Evolutionary conservation across 2,329 filamentous ascomycete species (phyloP).

Genomic region (Clonostachys rosea): DNA sequence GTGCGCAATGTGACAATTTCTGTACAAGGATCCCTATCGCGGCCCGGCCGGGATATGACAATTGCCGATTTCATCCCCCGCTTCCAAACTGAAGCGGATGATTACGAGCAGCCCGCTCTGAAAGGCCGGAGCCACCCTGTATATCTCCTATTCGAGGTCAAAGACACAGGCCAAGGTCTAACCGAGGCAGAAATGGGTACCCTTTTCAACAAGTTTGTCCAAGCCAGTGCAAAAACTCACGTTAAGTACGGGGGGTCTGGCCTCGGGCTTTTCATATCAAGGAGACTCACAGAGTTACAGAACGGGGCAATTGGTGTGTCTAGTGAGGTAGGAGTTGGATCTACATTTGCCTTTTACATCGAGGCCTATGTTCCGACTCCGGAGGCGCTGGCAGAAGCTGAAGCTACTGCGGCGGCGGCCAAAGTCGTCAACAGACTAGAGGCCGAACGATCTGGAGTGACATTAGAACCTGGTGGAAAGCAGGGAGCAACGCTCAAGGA

Average conservation of each 20-base stretch:
- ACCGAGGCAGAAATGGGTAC: constrained; percentile 66
- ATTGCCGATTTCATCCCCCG: constrained; percentile 60
- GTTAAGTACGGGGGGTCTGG: constrained; percentile 77
- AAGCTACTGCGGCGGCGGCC: constrained; percentile 25
- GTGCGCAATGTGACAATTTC: constrained; percentile 48
- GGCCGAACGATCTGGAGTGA: constrained; percentile 7
- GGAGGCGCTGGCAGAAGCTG: constrained; percentile 30
- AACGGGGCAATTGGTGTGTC: constrained; percentile 75
- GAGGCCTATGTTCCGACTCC: constrained; percentile 44
- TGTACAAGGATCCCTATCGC: constrained; percentile 35
- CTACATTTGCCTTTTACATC: constrained; percentile 73
- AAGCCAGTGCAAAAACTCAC: constrained; percentile 71
- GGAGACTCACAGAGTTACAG: constrained; percentile 75
- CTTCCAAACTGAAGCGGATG: constrained; percentile 36
- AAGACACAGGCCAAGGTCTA: constrained; percentile 73
- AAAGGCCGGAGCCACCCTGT: constrained; percentile 37
- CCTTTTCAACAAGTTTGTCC: constrained; percentile 75
- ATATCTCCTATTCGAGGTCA: constrained; percentile 68
- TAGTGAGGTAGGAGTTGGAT: constrained; percentile 64
- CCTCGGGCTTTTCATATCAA: constrained; percentile 73
- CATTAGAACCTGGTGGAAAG: background rate
- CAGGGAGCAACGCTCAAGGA: background rate
- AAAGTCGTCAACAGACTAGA: constrained; percentile 18
- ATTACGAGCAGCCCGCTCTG: constrained; percentile 25
- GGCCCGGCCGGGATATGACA: constrained; percentile 31